These are phyloP conservation scores for Luvunga scandens DNA, from an alignment of 345 rosid species.

Conservation along the genomic window DNA sequence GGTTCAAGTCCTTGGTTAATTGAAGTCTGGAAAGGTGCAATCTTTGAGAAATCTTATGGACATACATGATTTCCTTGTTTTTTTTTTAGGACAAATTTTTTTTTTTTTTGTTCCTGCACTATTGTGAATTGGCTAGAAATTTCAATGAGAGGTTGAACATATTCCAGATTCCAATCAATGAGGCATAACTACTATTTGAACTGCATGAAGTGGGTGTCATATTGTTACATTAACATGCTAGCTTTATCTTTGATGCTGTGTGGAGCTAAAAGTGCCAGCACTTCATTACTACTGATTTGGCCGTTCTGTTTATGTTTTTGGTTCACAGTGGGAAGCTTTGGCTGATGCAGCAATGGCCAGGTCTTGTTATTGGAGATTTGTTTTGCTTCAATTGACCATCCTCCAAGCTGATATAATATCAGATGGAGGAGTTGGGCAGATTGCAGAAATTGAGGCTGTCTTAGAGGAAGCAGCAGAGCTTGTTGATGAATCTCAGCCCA, in stretches of 20 bases:
- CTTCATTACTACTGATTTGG: background rate
- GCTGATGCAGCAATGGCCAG: slow-evolving; percentile 70
- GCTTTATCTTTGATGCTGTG: background rate
- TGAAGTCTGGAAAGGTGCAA: no score
- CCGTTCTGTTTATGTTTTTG: slow-evolving; percentile 17
- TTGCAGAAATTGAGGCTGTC: slow-evolving; percentile 79
- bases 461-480: slow-evolving; percentile 97
- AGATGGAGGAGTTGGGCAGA: slow-evolving; percentile 51
- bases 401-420: slow-evolving; percentile 59
- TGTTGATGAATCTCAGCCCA: slow-evolving; percentile 72
- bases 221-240: no score
- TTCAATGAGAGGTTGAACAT: no score
- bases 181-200: no score
- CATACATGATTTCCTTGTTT: no score
- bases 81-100: no score
- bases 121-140: no score
- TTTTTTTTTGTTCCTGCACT: no score
- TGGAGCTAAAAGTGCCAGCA: background rate
- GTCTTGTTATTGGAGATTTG: slow-evolving; percentile 91
- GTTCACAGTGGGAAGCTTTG: slow-evolving; percentile 80
- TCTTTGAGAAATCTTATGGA: no score
- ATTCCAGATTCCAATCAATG: no score
- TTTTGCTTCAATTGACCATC: slow-evolving; percentile 69
- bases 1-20: no score
- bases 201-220: no score